phyloP scores from a whole-genome alignment of 805 yeast genomes.

The Saturnispora zaruensis region DNA sequence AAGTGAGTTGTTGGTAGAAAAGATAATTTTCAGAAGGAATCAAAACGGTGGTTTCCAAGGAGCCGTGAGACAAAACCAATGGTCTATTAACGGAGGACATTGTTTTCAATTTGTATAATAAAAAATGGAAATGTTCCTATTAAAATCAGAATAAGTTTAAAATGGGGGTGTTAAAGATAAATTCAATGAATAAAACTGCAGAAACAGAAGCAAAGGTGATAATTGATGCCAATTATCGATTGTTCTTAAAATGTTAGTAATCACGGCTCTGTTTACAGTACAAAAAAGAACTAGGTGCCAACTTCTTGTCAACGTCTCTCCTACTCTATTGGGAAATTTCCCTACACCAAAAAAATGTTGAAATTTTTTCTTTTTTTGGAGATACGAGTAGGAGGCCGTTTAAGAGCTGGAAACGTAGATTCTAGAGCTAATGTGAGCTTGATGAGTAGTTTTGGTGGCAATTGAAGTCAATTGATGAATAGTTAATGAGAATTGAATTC shows the following conservation, averaged over 20 bases:
- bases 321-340: not conserved
- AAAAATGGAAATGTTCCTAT: not conserved
- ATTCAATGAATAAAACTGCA: not conserved
- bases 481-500: too few species aligned
- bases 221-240: not conserved
- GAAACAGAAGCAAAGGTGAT: not conserved
- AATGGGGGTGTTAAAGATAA: not conserved
- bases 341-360: not conserved
- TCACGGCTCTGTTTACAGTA: not conserved
- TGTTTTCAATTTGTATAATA: not conserved
- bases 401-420: not conserved
- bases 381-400: not conserved
- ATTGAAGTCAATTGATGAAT: too few species aligned
- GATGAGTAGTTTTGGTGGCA: too few species aligned
- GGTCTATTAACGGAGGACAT: conserved; percentile 47
- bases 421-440: too few species aligned
- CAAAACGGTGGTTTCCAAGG: conserved; percentile 78
- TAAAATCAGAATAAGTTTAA: not conserved
- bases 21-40: conserved; percentile 78
- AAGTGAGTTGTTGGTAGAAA: conserved; percentile 78
- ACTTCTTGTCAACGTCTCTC: not conserved
- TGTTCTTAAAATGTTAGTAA: not conserved
- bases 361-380: not conserved
- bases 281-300: not conserved
- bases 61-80: conserved; percentile 72